Base-by-base conservation (phyloP, 1,284 basidiomycete species). In the Tilletia indica region DNA sequence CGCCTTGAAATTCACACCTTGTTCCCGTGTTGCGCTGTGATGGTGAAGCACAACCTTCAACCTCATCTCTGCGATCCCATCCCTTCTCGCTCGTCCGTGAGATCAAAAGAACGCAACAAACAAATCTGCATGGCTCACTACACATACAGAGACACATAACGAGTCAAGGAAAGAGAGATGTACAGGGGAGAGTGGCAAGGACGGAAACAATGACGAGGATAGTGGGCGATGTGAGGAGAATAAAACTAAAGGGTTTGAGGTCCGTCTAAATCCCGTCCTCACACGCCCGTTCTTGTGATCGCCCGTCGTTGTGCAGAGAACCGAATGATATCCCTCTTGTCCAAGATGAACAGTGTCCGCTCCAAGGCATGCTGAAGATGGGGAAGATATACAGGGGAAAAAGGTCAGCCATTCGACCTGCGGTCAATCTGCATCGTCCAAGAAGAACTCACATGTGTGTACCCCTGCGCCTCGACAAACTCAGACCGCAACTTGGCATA, bases 401-500 rank as follows among this genome's bases (percentile, higher is more conserved):
- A 31, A 2, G 25, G 25, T 31, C 25, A 31, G 25, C 25, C 25
- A 31, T 31, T 31, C 25, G 25, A 31, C 25, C 58, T 11, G 61
- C 8, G 38, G 58, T 61, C 58, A 64, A 34, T 64, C 19, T 1
- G n/a, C 34, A n/a, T 64, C 25, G 5, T 9, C 2, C 8, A 9
- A 69, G 68, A 92, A 92, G 96, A 14, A 67, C 70, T 70, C 63
- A 70, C 70, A 68, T 72, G 68, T 31, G 82, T 80, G 75, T 76
- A 83, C 3, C 93, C 92, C 85, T 98, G 94, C 77, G 92, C 90
- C 8, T 90, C 91, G 12, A 98, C 95, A 85, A 99, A 99, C 86
- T 99, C 97, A 76, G 91, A 89, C n/a, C 95, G 89, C 68, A 99
- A 87, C 79, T 91, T 92, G 85, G 94, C 92, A 82, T 98, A 97